These are phyloP conservation scores for Fusarium nematophilum DNA, from an alignment of 2,329 filamentous ascomycete genomes.

Conservation along the genomic window DNA sequence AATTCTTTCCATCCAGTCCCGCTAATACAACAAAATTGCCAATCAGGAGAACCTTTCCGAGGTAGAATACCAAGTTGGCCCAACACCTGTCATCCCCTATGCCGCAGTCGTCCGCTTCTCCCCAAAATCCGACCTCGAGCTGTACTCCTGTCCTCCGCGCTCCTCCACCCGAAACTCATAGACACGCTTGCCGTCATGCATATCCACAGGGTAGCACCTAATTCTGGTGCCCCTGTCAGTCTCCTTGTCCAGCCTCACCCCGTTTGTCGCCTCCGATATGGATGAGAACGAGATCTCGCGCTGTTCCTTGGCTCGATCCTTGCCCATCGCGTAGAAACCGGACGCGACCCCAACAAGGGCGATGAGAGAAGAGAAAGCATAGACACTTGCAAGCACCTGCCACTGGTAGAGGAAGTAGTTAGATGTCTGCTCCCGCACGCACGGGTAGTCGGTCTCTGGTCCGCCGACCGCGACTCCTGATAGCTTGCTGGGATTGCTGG, in stretches of 20 bases:
- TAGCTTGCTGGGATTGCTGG: constrained; percentile 12
- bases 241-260: neutral
- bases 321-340: constrained; percentile 28
- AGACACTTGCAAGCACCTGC: constrained; percentile 19
- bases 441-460: constrained; percentile 13
- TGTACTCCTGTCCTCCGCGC: neutral
- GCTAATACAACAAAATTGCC: no score
- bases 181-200: no score
- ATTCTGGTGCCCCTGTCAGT: neutral
- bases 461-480: constrained; percentile 21
- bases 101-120: no score
- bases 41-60: no score
- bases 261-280: constrained; percentile 18
- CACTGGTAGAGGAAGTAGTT: constrained; percentile 31
- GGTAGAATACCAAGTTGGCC: no score
- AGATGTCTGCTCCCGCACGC: constrained; percentile 15
- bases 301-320: constrained; percentile 24
- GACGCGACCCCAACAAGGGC: constrained; percentile 16
- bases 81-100: no score
- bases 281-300: constrained; percentile 33
- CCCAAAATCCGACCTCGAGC: neutral
- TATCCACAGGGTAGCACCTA: neutral
- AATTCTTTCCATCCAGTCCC: no score
- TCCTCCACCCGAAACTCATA: neutral
- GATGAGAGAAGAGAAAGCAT: constrained; percentile 18